A percentile compares a stretch with the other conserved stretches of the same genome.
phyloP scores from a whole-genome alignment of 225 moss, liverwort and hornwort species.

The Neckera pumila region DNA sequence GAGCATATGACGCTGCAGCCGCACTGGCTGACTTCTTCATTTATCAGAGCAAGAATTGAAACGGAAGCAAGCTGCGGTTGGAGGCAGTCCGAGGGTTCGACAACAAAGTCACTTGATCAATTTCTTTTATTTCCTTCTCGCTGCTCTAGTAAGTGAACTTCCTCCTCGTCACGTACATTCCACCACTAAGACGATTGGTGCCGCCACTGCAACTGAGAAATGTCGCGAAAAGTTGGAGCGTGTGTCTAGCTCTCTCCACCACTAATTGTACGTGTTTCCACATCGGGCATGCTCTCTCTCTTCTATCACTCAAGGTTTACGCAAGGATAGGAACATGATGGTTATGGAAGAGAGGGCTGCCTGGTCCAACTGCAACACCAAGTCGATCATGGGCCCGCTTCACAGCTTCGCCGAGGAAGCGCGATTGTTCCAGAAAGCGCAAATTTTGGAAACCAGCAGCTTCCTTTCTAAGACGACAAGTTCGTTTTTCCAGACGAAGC shows the following conservation, averaged over 20 bases:
- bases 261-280: neutral
- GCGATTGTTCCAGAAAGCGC: conserved; percentile 2
- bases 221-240: neutral
- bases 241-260: neutral
- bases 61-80: neutral
- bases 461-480: neutral
- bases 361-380: conserved; percentile 2
- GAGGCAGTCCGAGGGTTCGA: neutral
- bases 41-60: neutral
- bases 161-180: neutral
- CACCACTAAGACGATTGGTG: neutral
- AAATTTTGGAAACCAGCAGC: neutral
- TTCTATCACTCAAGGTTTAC: conserved; percentile 10
- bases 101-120: neutral
- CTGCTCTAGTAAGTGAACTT: neutral
- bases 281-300: conserved; percentile 26
- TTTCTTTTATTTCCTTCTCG: neutral
- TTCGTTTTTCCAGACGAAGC: conserved; percentile 8
- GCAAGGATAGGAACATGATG: neutral
- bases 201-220: neutral
- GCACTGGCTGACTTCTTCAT: neutral
- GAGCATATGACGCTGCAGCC: neutral
- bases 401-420: conserved; percentile 6
- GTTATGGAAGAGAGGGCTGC: conserved; percentile 4
- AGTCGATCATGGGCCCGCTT: neutral